A percentile compares a stretch with the other conserved stretches of the same genome.
Evolutionary conservation across 2,329 filamentous ascomycete species (phyloP).

Genomic region (Aspergillus pseudoterreus): DNA sequence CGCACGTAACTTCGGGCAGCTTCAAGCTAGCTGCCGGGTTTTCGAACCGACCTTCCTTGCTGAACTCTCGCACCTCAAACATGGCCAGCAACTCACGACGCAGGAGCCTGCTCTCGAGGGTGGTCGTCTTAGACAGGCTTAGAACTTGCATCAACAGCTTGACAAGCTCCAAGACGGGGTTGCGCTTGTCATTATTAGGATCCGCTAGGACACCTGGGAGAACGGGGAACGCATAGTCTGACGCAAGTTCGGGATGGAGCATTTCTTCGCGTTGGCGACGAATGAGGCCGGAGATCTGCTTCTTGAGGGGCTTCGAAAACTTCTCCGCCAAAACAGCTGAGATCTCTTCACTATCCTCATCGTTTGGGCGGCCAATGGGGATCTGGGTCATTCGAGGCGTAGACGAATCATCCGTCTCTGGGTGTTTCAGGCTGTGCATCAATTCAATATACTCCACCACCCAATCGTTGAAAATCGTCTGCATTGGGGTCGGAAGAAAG

Average conservation of each 20-base stretch:
- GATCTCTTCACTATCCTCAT: constrained; percentile 57
- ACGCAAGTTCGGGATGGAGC: constrained; percentile 79
- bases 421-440: constrained; percentile 83
- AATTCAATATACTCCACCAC: constrained; percentile 90
- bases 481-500: constrained; percentile 76
- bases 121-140: constrained; percentile 84
- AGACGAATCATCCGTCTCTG: constrained; percentile 59
- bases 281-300: constrained; percentile 78
- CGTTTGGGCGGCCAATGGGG: constrained; percentile 54
- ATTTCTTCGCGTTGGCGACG: constrained; percentile 83
- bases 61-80: constrained; percentile 94
- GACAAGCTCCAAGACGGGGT: constrained; percentile 83
- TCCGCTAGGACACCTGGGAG: constrained; percentile 54
- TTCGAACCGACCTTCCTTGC: constrained; percentile 76
- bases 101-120: constrained; percentile 79
- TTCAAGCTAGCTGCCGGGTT: constrained; percentile 77
- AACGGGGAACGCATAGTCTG: constrained; percentile 79
- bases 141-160: constrained; percentile 92
- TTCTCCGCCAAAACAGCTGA: constrained; percentile 70
- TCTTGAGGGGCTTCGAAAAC: constrained; percentile 87
- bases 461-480: constrained; percentile 86
- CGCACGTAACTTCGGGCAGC: constrained; percentile 74
- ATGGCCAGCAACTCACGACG: constrained; percentile 84
- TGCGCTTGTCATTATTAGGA: constrained; percentile 57
- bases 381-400: constrained; percentile 59